Percentiles rank a stretch among this genome's conserved stretches.
phyloP scores from a whole-genome alignment of 306 rosid species.

The Morella rubra region DNA sequence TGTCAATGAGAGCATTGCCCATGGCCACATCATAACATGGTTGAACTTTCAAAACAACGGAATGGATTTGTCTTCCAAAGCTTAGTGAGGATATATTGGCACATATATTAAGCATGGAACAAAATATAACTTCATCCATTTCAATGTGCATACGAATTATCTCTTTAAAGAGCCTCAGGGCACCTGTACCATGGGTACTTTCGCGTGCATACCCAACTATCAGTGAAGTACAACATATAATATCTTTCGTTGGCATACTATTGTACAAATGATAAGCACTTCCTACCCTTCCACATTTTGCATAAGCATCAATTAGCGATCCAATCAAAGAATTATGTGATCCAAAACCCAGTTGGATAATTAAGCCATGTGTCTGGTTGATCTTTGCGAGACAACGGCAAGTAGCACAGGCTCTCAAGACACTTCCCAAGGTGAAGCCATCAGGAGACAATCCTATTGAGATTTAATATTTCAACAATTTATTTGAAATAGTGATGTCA shows the following conservation, averaged over 20 bases:
- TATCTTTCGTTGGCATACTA: slow-evolving; percentile 33
- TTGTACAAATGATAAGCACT: slow-evolving; percentile 27
- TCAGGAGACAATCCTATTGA: slow-evolving; percentile 33
- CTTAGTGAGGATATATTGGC: slow-evolving; percentile 31
- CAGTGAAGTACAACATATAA: slow-evolving; percentile 31
- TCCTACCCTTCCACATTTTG: slow-evolving; percentile 31
- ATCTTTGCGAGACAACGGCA: slow-evolving; percentile 16
- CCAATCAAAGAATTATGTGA: slow-evolving; percentile 25
- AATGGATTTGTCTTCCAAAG: slow-evolving; percentile 38
- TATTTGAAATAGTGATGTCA: neutral
- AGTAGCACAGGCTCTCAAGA: slow-evolving; percentile 27
- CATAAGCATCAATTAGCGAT: slow-evolving; percentile 33
- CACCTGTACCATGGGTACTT: slow-evolving; percentile 16
- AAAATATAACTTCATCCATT: slow-evolving; percentile 29
- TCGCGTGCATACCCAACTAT: slow-evolving; percentile 30
- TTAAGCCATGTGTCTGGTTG: slow-evolving; percentile 32
- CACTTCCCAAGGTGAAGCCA: slow-evolving; percentile 36
- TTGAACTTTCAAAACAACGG: slow-evolving; percentile 26
- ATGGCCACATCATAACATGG: slow-evolving; percentile 31
- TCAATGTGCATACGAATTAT: slow-evolving; percentile 10
- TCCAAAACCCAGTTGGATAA: slow-evolving; percentile 32
- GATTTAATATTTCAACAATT: neutral
- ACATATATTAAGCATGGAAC: slow-evolving; percentile 37
- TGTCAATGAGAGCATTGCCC: slow-evolving; percentile 39
- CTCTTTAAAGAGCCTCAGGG: slow-evolving; percentile 25